Conservation (phyloP, 805 yeast species). For the Zygoascus tannicola region DNA sequence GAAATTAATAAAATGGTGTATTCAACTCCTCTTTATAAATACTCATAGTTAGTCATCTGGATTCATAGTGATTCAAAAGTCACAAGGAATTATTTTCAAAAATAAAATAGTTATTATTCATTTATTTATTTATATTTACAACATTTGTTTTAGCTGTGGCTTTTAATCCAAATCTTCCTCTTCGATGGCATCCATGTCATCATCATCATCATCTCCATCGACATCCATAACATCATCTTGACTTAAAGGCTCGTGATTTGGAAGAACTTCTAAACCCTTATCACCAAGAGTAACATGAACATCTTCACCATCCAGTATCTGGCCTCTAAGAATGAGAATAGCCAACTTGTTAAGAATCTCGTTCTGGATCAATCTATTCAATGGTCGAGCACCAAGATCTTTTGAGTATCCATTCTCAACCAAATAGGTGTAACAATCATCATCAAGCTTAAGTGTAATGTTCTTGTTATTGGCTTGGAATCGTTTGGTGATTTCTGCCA, state of each 20-base stretch:
- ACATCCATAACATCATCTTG: conserved; percentile 31
- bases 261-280: conserved; percentile 67
- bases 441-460: conserved; percentile 61
- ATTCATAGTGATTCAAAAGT: neutral
- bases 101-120: neutral
- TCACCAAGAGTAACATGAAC: conserved; percentile 52
- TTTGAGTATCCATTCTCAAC: conserved; percentile 82
- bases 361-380: conserved; percentile 76
- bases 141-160: neutral
- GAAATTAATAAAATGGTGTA: no score
- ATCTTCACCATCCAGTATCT: conserved; percentile 76
- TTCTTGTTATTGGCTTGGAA: conserved; percentile 78
- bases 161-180: conserved; percentile 6
- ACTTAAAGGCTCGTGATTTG: conserved; percentile 75
- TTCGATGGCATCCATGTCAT: conserved; percentile 2
- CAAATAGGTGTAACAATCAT: conserved; percentile 70
- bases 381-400: conserved; percentile 95
- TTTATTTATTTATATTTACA: neutral
- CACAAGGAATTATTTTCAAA: no score
- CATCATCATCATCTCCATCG: conserved; percentile 19
- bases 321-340: conserved; percentile 76
- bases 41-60: conserved; percentile 1
- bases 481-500: conserved; percentile 75
- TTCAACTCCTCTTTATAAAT: neutral
- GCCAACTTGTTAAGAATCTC: conserved; percentile 86